A percentile compares a stretch with the other conserved stretches of the same genome.
These are phyloP conservation scores for Cordyceps cicadae DNA, from an alignment of 2,329 filamentous ascomycete genomes.

Conservation along the genomic window DNA sequence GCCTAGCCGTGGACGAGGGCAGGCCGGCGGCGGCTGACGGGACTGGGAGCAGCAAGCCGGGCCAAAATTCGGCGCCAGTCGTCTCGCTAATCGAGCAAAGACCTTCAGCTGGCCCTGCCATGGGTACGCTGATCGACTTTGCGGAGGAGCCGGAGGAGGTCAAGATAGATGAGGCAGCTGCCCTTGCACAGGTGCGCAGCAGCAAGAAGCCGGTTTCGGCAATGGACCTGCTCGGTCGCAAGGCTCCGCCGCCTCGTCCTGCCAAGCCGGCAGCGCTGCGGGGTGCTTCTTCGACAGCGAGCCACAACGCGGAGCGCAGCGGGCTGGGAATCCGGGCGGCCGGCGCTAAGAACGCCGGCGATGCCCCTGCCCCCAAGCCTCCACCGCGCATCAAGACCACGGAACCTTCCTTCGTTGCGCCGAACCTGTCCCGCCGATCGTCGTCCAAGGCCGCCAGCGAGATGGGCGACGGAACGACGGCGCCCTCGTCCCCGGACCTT, in stretches of 20 bases:
- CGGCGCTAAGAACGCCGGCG: background rate
- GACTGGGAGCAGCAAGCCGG: background rate
- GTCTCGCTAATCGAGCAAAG: slow-evolving; percentile 16
- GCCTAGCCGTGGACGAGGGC: slow-evolving; percentile 20
- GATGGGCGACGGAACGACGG: slow-evolving; percentile 5
- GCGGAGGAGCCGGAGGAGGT: slow-evolving; percentile 41
- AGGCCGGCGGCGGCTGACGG: slow-evolving; percentile 9
- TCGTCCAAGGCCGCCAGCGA: slow-evolving; percentile 14
- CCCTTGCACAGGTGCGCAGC: slow-evolving; percentile 22
- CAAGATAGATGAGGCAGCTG: slow-evolving; percentile 26
- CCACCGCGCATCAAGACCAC: slow-evolving; percentile 13
- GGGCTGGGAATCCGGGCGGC: background rate
- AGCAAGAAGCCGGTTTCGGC: slow-evolving; percentile 20
- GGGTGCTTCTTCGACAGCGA: slow-evolving; percentile 29
- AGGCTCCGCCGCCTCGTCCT: slow-evolving; percentile 44
- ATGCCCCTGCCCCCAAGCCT: slow-evolving; percentile 10
- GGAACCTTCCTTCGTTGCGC: background rate
- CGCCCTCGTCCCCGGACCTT: slow-evolving; percentile 13
- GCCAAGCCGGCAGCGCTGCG: slow-evolving; percentile 49
- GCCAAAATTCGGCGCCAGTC: slow-evolving; percentile 20
- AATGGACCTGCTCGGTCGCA: slow-evolving; percentile 23
- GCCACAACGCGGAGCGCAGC: slow-evolving; percentile 16
- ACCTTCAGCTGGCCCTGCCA: slow-evolving; percentile 30
- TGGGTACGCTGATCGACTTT: slow-evolving; percentile 55
- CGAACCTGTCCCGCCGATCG: slow-evolving; percentile 5